These are phyloP conservation scores for Hanseniaspora nectarophila DNA, from an alignment of 805 yeast species.

Conservation along the genomic window DNA sequence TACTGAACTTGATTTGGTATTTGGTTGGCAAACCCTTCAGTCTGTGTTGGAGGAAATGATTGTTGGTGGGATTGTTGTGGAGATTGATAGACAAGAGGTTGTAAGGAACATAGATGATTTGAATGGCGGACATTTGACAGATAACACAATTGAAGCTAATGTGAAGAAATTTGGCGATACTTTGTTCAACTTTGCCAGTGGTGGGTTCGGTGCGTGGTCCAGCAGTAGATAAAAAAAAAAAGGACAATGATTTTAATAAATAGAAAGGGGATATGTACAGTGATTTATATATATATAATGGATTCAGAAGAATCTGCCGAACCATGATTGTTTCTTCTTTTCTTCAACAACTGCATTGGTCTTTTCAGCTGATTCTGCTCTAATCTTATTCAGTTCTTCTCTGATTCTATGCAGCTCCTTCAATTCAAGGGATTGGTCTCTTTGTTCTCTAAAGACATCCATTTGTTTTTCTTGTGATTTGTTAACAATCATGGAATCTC, in stretches of 20 bases:
- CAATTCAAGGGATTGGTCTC: slow-evolving; percentile 28
- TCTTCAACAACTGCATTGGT: slow-evolving; percentile 27
- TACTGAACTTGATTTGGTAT: slow-evolving; percentile 90
- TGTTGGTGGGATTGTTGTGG: slow-evolving; percentile 97
- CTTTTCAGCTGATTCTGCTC: slow-evolving; percentile 31
- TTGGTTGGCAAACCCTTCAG: slow-evolving; percentile 95
- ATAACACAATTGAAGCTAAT: slow-evolving; percentile 22
- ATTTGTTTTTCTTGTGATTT: slow-evolving; percentile 35
- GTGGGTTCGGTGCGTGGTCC: slow-evolving; percentile 30
- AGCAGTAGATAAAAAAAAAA: too few species aligned
- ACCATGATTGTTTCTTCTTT: slow-evolving; percentile 22
- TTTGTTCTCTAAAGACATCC: slow-evolving; percentile 33
- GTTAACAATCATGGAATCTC: slow-evolving; percentile 21
- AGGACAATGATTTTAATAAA: too few species aligned
- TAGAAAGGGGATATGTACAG: too few species aligned
- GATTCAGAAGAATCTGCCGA: slow-evolving; percentile 5
- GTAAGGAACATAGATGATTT: slow-evolving; percentile 66
- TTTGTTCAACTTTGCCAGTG: slow-evolving; percentile 26
- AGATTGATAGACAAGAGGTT: slow-evolving; percentile 69
- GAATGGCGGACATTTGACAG: slow-evolving; percentile 19
- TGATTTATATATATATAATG: slow-evolving; percentile 13
- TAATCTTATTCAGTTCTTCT: slow-evolving; percentile 32
- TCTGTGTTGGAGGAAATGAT: slow-evolving; percentile 83
- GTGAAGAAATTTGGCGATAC: slow-evolving; percentile 24
- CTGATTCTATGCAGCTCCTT: slow-evolving; percentile 25